Evolutionary conservation across 768 basidiomycete genomes (phyloP).

Genomic region (Dentipellis fragilis): DNA sequence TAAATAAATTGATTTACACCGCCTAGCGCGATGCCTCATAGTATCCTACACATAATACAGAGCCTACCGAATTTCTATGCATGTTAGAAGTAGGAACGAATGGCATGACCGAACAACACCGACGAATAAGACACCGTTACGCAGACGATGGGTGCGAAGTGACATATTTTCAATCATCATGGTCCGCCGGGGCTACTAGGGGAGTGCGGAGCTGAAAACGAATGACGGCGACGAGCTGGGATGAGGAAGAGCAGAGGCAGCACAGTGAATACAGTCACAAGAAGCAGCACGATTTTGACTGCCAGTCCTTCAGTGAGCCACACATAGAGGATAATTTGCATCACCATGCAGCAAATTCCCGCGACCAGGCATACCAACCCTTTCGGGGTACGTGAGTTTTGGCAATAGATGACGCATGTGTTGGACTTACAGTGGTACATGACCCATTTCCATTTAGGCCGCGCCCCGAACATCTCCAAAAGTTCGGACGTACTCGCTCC

Average conservation of each 20-base stretch:
- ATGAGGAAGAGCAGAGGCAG: not conserved
- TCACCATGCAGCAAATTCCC: not conserved
- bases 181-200: too few relatives aligned
- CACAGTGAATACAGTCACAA: not conserved
- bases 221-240: not conserved
- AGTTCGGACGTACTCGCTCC: not conserved
- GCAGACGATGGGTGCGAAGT: too few relatives aligned
- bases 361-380: not conserved
- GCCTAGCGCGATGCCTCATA: too few relatives aligned
- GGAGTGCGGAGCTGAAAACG: too few relatives aligned
- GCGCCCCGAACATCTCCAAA: not conserved
- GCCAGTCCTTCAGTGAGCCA: not conserved
- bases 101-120: too few relatives aligned
- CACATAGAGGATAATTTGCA: not conserved
- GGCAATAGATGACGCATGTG: too few relatives aligned
- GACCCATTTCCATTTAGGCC: not conserved
- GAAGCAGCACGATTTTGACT: not conserved
- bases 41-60: too few relatives aligned
- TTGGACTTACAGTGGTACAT: not conserved
- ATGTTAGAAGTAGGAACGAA: too few relatives aligned
- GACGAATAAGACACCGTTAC: too few relatives aligned
- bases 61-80: too few relatives aligned
- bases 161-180: too few relatives aligned
- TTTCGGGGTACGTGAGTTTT: not conserved
- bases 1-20: too few relatives aligned